Evolutionary conservation across 2,329 filamentous ascomycete species (phyloP), one percentile per base, ranked within the genome.

Genomic region (Colletotrichum abscissum): DNA sequence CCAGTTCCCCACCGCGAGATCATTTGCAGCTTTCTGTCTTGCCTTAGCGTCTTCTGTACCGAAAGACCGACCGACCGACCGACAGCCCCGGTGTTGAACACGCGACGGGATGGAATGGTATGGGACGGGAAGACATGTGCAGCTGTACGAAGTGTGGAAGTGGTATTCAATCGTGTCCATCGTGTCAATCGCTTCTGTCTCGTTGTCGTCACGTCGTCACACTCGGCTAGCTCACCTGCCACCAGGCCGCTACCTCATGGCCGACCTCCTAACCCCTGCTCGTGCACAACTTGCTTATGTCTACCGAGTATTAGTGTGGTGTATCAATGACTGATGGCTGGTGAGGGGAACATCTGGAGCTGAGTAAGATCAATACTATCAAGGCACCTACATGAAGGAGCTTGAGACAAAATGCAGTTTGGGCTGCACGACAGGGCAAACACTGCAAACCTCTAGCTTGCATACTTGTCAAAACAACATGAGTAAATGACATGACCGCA

Each of bases 131-230:
- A 42, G 38, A 42, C 28, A 69, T 28, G 16, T 28, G 38, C 59
- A 49, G 35, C 22, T 42, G 22, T 38, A 49, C 42, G 42, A 49
- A 49, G 16, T 46, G 19, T 22, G 42, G 0, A 8, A 7, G 19
- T 49, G 19, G 42, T 22, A 49, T 11, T 22, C 38, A 16, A 42
- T 7, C 38, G 16, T 19, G 16, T 19, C 14, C 38, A 19, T 42
- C 38, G 19, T 49, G 42, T 49, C 42, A n/a, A 28, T 19, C 59
- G 26, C 38, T 28, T 33, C 24, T 11, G 38, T 62, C 38, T 62
- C 12, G 9, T 46, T 62, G 59, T 54, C 62, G 62, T 63, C 62
- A 63, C 57, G 42, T 52, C 63, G 68, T 60, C 67, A 70, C 42
- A 28, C 63, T 67, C 67, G 46, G 28, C 19, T 58, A 22, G 28